Evolutionary conservation across 2,329 filamentous ascomycete species (phyloP), one percentile per base, ranked within the genome.

Genomic region (Microdochium nivale): DNA sequence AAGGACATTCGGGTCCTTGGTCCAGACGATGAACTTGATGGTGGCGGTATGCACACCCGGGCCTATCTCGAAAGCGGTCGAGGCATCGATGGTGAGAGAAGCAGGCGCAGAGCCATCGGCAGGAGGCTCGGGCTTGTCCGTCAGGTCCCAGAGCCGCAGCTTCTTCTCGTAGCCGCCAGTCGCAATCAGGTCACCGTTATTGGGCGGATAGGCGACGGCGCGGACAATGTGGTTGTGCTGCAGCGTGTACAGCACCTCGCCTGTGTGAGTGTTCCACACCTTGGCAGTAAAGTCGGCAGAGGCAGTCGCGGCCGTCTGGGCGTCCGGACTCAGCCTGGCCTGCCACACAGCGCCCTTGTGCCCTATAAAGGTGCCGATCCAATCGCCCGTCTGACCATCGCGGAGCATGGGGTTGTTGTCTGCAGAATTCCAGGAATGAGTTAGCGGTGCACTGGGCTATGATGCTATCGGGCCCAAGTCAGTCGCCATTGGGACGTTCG

Each of bases 341-440:
- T 96, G 91, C 90, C 94, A 99, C 54, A 97, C 92, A 35, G 94
- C 94, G 56, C 94, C 94, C 72, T 99, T 97, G 75, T 99, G 94
- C 40, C 94, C 94, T 62, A 99, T 86, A 67, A 97, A 97, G 35
- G 94, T 97, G 48, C 94, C 94, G 60, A 97, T 97, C 88, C 91
- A 96, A 69, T 96, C 91, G 53, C 94, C 94, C 48, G 92, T 99
- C 55, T 95, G 81, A 56, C 94, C 94, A 72, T 97, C 90, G 58
- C 94, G 88, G 60, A 99, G 86, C 91, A 97, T 97, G 49, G 94
- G 94, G 67, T 97, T 97, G 65, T 92, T 92, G 76, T 99, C 94
- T 91, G 68, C 51, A 53, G 54, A 61, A 25, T 52, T 61, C 40
- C 58, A 27, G 46, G 23, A 44, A 40, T 25, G 19, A 21, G 16